Conservation (phyloP, 1,284 basidiomycete genomes). For the Austroboletus novae-zelandiae region DNA sequence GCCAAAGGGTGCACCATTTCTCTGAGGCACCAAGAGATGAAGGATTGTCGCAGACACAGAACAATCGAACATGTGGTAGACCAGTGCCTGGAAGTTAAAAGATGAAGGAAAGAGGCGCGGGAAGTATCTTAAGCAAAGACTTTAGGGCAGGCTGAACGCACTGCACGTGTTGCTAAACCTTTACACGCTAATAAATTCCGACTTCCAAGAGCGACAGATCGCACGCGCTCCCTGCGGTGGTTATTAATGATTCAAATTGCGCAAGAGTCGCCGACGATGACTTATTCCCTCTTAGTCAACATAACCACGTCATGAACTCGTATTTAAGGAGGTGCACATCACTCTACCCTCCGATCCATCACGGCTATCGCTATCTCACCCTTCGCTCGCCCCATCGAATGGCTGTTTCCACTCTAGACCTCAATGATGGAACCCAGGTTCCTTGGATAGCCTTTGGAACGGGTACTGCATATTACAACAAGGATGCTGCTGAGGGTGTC, state of each 20-base stretch:
- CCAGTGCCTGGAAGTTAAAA: constrained; percentile 58
- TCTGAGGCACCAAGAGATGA: constrained; percentile 61
- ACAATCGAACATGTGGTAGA: constrained; percentile 59
- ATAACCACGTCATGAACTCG: background rate
- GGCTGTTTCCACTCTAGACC: constrained; percentile 41
- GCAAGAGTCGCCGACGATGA: constrained; percentile 6
- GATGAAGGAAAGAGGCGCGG: constrained; percentile 37
- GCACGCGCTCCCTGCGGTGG: background rate
- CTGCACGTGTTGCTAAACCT: too few species aligned
- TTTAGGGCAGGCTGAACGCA: constrained; percentile 44
- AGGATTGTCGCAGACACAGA: constrained; percentile 38
- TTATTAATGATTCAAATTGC: background rate
- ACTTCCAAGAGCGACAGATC: background rate
- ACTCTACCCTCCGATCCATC: constrained; percentile 9
- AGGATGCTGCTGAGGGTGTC: constrained; percentile 52
- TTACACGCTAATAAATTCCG: too few species aligned
- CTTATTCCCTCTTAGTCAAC: constrained; percentile 8
- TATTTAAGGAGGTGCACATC: constrained; percentile 12
- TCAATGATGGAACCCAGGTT: constrained; percentile 57
- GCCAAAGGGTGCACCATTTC: constrained; percentile 60
- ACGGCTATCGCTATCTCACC: constrained; percentile 8
- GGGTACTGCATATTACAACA: constrained; percentile 55
- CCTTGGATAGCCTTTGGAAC: constrained; percentile 72
- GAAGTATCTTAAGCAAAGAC: background rate
- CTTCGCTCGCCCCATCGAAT: constrained; percentile 24